A percentile compares a stretch with the other conserved stretches of the same genome.
These are phyloP conservation scores for Russula sp. DNA, from an alignment of 768 basidiomycete genomes.

Conservation along the genomic window DNA sequence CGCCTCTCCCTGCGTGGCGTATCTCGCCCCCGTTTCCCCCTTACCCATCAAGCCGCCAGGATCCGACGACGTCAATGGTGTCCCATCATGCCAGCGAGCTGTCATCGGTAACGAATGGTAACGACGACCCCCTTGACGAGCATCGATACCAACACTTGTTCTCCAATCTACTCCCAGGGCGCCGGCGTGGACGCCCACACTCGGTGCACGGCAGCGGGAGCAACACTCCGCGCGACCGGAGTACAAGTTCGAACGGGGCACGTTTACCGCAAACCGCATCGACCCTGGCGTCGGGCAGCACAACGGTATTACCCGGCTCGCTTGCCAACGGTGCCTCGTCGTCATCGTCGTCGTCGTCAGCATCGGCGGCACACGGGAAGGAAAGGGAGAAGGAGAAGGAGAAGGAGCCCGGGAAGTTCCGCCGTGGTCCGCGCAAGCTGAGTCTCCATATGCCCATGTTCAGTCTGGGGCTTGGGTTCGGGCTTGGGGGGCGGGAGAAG, in stretches of 20 bases:
- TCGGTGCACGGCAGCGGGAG: constrained; percentile 16
- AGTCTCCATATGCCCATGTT: constrained; percentile 59
- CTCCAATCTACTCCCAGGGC: background rate
- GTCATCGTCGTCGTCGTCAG: background rate
- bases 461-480: constrained; percentile 37
- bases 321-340: constrained; percentile 1
- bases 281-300: background rate
- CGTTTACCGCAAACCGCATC: background rate
- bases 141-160: background rate
- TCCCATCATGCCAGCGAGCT: background rate
- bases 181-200: constrained; percentile 9
- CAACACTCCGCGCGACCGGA: constrained; percentile 4
- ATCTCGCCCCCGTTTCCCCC: constrained; percentile 10
- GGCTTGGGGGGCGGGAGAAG: background rate
- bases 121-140: background rate
- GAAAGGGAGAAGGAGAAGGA: constrained; percentile 25
- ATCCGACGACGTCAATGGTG: background rate
- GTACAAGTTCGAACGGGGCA: background rate
- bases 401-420: constrained; percentile 36
- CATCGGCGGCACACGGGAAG: constrained; percentile 12
- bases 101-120: background rate
- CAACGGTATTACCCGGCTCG: background rate
- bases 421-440: constrained; percentile 43
- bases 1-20: constrained; percentile 2
- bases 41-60: background rate